Evolutionary conservation across 2,329 filamentous ascomycete species (phyloP).

Genomic region (Diplodia scrobiculata): DNA sequence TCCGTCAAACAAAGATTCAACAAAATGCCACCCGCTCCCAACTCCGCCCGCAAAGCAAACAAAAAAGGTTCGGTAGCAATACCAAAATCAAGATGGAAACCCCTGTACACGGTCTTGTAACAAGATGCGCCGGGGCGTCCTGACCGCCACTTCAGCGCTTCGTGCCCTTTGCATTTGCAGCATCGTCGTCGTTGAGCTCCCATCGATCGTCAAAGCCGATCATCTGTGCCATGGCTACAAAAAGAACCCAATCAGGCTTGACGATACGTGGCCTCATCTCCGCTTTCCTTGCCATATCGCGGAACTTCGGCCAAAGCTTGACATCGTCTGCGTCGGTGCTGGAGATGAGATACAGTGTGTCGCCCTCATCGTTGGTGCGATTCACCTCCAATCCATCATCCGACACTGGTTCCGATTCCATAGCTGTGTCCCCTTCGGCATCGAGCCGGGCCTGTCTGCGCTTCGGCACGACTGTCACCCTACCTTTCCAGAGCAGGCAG

Average conservation of each 20-base stretch:
- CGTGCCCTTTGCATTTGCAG: neutral
- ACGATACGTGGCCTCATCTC: constrained; percentile 82
- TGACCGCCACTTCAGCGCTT: neutral
- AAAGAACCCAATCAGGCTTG: constrained; percentile 83
- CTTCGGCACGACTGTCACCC: constrained; percentile 61
- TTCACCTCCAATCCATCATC: constrained; percentile 52
- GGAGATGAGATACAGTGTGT: constrained; percentile 75
- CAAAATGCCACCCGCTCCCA: neutral
- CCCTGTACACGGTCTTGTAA: neutral
- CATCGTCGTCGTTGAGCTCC: constrained; percentile 15
- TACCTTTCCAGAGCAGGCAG: constrained; percentile 74
- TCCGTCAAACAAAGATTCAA: neutral
- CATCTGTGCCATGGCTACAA: constrained; percentile 85
- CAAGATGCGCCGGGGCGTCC: neutral
- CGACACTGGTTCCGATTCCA: constrained; percentile 35
- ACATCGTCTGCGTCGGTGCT: constrained; percentile 66
- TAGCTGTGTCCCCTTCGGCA: constrained; percentile 43
- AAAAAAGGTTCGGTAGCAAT: neutral
- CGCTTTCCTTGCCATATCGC: constrained; percentile 73
- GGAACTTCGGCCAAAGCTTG: constrained; percentile 77
- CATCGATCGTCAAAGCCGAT: constrained; percentile 44
- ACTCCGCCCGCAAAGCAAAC: neutral
- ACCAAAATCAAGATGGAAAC: neutral
- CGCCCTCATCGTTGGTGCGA: constrained; percentile 58
- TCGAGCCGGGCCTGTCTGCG: constrained; percentile 36